Base-by-base conservation (phyloP, 805 yeast species). In the Cyberlindnera amylophila region DNA sequence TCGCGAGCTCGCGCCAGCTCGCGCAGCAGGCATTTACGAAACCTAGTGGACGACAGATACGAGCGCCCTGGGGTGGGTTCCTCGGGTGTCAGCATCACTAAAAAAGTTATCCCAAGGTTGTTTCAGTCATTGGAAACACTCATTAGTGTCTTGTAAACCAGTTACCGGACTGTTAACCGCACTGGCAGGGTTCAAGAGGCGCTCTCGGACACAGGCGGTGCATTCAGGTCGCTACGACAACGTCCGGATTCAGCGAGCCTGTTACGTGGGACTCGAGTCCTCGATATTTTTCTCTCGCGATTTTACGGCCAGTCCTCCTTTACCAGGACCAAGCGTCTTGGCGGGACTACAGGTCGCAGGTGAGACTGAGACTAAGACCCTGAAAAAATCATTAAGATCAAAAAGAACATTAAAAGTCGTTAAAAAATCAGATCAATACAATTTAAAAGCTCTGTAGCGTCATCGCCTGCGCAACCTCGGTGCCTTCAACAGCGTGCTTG, bases 381-480 rank as follows among this genome's bases (percentile, higher is more conserved):
- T n/a, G n/a, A n/a, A n/a, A n/a, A n/a, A n/a, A n/a, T n/a, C n/a
- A n/a, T n/a, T n/a, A n/a, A n/a, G n/a, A n/a, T n/a, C 16, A 17
- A 16, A 32, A 14, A 17, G 11, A 16, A 32, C 34, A 21, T 19
- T 12, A 33, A 11, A 9, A 16, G 14, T 13, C 36, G 17, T 9
- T 24, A 17, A 11, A 24, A 8, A 6, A 11, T n/a, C n/a, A n/a
- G n/a, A n/a, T n/a, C n/a, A n/a, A n/a, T n/a, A n/a, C n/a, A n/a
- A n/a, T 7, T 32, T 29, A 47, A 28, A 48, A 48, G 23, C 44
- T 47, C 41, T 48, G 49, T 27, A 81, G 59, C 1, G 87, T 81
- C 62, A 81, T 67, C 11, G 81, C 66, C 45, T 70, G 75, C 2
- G 83, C 84, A 8, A 81, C 77, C 42, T 72, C 75, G 4, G 80